Conservation (phyloP, 2,329 filamentous ascomycete species). For the Colletotrichum spinosum region DNA sequence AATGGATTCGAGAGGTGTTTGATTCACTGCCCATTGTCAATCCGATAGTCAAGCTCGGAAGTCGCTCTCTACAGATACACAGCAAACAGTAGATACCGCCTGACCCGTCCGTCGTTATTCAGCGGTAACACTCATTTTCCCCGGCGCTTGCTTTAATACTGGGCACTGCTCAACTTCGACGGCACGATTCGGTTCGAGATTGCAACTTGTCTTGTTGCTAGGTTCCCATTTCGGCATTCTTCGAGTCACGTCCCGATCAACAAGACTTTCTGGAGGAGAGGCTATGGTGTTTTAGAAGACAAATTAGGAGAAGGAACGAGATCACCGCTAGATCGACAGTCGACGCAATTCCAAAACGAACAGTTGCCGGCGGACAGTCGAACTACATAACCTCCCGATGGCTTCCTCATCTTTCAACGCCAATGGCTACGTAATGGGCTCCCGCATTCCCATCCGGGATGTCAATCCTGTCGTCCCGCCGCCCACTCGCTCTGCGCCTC, state of each 20-base stretch:
- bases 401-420: conserved; percentile 33
- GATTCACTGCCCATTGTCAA: conserved; percentile 2
- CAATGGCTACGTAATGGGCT: conserved; percentile 42
- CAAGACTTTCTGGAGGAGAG: conserved; percentile 8
- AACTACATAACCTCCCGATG: conserved; percentile 17
- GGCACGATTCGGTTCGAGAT: no score
- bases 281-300: conserved; percentile 29
- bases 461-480: conserved; percentile 27
- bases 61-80: conserved; percentile 46
- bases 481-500: conserved; percentile 4
- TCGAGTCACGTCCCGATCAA: conserved; percentile 12
- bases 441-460: conserved; percentile 42
- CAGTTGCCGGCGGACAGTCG: conserved; percentile 3
- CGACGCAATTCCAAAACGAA: conserved; percentile 17
- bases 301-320: conserved; percentile 31
- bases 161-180: no score
- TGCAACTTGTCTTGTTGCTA: not conserved
- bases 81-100: conserved; percentile 4
- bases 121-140: conserved; percentile 17
- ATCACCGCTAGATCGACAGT: conserved; percentile 8
- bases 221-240: not conserved
- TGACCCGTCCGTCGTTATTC: not conserved
- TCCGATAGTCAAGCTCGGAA: conserved; percentile 41
- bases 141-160: no score
- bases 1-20: conserved; percentile 18